Base-by-base conservation (phyloP, 768 basidiomycete genomes). In the Ephemerocybe angulata region DNA sequence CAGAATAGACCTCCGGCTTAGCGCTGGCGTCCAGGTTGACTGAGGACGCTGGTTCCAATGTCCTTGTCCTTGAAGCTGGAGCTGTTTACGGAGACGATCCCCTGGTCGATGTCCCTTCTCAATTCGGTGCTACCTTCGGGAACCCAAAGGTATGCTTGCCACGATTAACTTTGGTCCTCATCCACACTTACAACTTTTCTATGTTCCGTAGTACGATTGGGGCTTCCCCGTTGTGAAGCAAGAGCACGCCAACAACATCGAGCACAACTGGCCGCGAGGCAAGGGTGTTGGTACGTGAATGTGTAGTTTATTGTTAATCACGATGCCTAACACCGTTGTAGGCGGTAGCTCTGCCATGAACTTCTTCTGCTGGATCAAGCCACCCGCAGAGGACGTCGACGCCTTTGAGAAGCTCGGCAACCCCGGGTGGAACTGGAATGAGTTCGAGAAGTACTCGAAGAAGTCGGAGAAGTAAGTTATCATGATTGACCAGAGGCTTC, bases 401-500 rank as follows among this genome's bases (percentile, higher is more conserved):
- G 69, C 67, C 5, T 67, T 76, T 46, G 80, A 81, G 59, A 67
- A 68, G 50, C 67, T 84, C n/a, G 81, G 81, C 5, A 82, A 82
- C 54, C 69, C 71, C 1, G 81, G 80, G 4, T 84, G 81, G 81
- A 81, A 80, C 58, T 83, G 77, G 78, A 61, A 68, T 0, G 69
- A 73, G 19, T 76, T 70, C 50, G 51, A 65, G 7, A 70, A 73
- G 44, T 76, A 76, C 55, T 70, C 67, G 4, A 66, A 65, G 55
- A 72, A 68, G 50, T 61, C 67, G 7, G 73, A 75, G 59, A 74
- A 60, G 77, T 79, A 27, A 24, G 68, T 59, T 3, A 19, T n/a
- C n/a, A 30, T 22, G 12, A 13, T 33, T 13, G 15, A 41, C 7
- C 38, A 22, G 25, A 10, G 11, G 17, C 37, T 43, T 38, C 15